phyloP scores from a whole-genome alignment of 192 early-diverging fungal genomes.

The Backusella tarrabulga region DNA sequence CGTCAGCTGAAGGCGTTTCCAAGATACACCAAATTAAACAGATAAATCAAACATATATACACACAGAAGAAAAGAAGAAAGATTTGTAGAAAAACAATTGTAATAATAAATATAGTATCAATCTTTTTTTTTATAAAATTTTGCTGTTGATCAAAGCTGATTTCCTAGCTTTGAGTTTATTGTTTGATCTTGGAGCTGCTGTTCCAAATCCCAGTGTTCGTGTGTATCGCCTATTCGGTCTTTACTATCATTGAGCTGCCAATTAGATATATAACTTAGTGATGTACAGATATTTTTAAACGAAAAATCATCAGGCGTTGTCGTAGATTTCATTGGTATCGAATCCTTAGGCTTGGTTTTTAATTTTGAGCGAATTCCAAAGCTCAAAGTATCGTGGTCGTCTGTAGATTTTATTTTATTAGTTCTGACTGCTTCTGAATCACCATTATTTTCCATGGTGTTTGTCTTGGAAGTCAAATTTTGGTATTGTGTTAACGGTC shows the following conservation, averaged over 20 bases:
- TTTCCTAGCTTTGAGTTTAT: background rate
- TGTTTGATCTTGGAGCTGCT: background rate
- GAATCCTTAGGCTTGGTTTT: background rate
- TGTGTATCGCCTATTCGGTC: background rate
- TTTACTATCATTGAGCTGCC: background rate
- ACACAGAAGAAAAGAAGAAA: background rate
- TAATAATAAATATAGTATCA: background rate
- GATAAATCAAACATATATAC: background rate
- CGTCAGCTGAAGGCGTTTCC: background rate
- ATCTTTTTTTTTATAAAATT: too few relatives aligned
- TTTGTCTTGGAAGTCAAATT: background rate
- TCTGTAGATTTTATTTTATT: background rate
- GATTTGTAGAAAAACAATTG: background rate
- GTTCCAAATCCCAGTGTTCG: background rate
- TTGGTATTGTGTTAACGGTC: background rate
- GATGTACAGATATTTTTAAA: background rate
- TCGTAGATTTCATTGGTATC: background rate
- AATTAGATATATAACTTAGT: background rate
- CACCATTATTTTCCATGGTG: background rate
- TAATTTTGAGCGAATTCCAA: background rate
- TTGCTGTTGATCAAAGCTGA: background rate
- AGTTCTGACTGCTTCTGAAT: background rate
- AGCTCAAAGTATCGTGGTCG: background rate
- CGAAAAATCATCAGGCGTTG: background rate
- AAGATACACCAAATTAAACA: background rate